These are phyloP conservation scores for Dendryphion nanum DNA, from an alignment of 2,329 filamentous ascomycete genomes.

Conservation along the genomic window DNA sequence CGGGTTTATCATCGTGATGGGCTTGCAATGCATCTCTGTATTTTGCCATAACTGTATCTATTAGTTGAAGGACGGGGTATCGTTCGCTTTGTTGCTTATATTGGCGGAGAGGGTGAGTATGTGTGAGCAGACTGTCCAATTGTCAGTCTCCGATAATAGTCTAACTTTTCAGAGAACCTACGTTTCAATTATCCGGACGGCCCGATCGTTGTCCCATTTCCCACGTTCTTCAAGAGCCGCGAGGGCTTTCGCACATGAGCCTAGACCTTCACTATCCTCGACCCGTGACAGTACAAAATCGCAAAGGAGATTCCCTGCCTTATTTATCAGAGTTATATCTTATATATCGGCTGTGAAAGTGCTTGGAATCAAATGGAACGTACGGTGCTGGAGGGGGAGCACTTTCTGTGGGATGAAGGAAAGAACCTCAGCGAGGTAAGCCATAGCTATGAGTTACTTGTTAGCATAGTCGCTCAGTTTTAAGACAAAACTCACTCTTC, in stretches of 20 bases:
- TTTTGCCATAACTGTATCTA: constrained; percentile 61
- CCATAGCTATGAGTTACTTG: constrained; percentile 37
- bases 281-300: constrained; percentile 65
- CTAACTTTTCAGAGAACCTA: too few relatives aligned
- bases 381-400: constrained; percentile 59
- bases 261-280: constrained; percentile 53
- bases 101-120: constrained; percentile 59
- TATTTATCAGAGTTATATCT: too few relatives aligned
- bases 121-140: constrained; percentile 35
- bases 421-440: constrained; percentile 53
- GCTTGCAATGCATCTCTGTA: constrained; percentile 52
- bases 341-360: too few relatives aligned
- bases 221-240: constrained; percentile 59
- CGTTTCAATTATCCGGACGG: constrained; percentile 53
- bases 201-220: constrained; percentile 59
- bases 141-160: too few relatives aligned
- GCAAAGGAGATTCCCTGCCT: constrained; percentile 55
- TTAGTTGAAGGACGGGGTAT: constrained; percentile 60
- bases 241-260: constrained; percentile 58
- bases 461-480: constrained; percentile 13
- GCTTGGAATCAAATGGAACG: too few relatives aligned
- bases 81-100: constrained; percentile 61
- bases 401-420: constrained; percentile 52
- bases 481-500: constrained; percentile 49
- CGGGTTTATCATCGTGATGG: constrained; percentile 51